Percentiles rank a stretch among this genome's conserved stretches.
phyloP scores from a whole-genome alignment of 768 basidiomycete genomes.

The Trametes cingulata region DNA sequence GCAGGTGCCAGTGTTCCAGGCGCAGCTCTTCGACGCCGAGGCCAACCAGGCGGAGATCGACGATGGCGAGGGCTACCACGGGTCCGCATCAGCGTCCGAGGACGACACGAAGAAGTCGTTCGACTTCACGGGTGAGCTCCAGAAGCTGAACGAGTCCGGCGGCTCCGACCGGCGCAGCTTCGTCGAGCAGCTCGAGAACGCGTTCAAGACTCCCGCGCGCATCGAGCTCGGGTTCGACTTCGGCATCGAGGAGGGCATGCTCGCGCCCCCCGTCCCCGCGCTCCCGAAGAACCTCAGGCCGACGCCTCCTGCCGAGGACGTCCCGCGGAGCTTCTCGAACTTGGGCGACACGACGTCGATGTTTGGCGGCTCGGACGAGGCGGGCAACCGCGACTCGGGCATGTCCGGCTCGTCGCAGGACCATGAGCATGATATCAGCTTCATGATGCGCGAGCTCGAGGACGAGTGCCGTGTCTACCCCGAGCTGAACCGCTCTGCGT shows the following conservation, averaged over 20 bases:
- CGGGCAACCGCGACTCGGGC: slow-evolving; percentile 18
- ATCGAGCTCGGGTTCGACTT: slow-evolving; percentile 58
- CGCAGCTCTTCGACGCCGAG: slow-evolving; percentile 46
- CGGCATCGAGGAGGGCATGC: slow-evolving; percentile 42
- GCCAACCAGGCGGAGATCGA: slow-evolving; percentile 39
- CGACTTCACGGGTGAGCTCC: slow-evolving; percentile 80
- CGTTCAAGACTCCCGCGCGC: slow-evolving; percentile 76
- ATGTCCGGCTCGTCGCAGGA: slow-evolving; percentile 14
- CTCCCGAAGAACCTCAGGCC: slow-evolving; percentile 20
- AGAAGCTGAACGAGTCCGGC: slow-evolving; percentile 68
- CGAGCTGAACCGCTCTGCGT: slow-evolving; percentile 25
- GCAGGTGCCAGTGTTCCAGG: slow-evolving; percentile 41
- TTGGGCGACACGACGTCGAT: slow-evolving; percentile 15
- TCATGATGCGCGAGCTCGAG: slow-evolving; percentile 31
- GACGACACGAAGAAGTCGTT: slow-evolving; percentile 78
- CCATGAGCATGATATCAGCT: slow-evolving; percentile 22
- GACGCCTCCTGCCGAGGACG: slow-evolving; percentile 22
- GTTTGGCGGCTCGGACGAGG: slow-evolving; percentile 14
- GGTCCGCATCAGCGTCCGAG: slow-evolving; percentile 54
- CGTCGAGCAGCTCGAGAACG: slow-evolving; percentile 76
- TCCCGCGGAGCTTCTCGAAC: slow-evolving; percentile 27
- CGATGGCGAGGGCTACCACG: slow-evolving; percentile 44
- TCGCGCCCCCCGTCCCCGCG: slow-evolving; percentile 53
- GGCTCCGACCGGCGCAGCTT: slow-evolving; percentile 72
- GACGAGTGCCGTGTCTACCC: slow-evolving; percentile 37